Conservation (phyloP, 441 rosid species). For the Populus hybrid region DNA sequence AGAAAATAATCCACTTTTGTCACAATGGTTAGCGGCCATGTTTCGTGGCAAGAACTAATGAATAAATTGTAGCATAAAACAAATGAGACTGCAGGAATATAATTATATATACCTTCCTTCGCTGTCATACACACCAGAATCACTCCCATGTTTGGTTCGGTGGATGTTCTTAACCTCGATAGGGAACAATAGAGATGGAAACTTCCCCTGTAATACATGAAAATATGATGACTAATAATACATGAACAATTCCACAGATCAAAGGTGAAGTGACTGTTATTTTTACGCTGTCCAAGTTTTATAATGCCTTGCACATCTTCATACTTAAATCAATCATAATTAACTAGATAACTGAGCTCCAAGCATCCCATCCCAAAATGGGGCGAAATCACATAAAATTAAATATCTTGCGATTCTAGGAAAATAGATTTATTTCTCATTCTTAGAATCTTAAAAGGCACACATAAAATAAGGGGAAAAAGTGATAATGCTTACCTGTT, state of each 20-base stretch:
- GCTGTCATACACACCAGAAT: constrained; percentile 69
- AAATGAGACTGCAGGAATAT: neutral
- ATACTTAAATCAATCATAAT: neutral
- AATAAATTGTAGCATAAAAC: neutral
- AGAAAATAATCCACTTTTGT: neutral
- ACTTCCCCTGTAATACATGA: constrained; percentile 47
- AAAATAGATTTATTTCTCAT: neutral
- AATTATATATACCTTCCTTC: constrained; percentile 60
- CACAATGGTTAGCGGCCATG: neutral
- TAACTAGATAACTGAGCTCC: neutral
- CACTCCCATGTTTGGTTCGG: constrained; percentile 70
- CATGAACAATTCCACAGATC: neutral
- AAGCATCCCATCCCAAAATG: neutral
- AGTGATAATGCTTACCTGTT: too few relatives aligned
- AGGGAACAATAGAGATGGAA: constrained; percentile 52
- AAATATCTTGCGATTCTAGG: too few relatives aligned
- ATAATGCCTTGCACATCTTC: too few relatives aligned
- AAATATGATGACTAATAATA: neutral
- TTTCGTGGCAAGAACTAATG: neutral
- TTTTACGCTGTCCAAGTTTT: too few relatives aligned
- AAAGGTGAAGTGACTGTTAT: neutral
- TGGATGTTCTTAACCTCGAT: constrained; percentile 68
- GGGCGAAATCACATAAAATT: neutral
- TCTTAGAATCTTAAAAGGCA: neutral
- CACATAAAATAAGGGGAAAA: neutral